Evolutionary conservation across 306 rosid genomes (phyloP).

Genomic region (Mucuna pruriens): DNA sequence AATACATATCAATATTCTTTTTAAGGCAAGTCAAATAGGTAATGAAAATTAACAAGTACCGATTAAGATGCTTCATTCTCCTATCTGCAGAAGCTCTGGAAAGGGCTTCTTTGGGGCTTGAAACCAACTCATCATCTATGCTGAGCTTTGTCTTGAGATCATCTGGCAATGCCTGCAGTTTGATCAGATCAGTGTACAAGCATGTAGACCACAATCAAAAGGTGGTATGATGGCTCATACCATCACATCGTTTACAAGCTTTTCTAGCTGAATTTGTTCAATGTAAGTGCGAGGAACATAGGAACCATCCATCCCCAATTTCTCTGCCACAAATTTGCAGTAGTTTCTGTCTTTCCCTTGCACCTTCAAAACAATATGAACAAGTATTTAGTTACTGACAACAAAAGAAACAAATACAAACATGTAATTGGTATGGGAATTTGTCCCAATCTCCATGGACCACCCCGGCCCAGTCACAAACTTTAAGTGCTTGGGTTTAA

Average conservation of each 20-base stretch:
- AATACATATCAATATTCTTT: slow-evolving; percentile 15
- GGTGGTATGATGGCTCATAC: slow-evolving; percentile 51
- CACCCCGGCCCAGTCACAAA: slow-evolving; percentile 16
- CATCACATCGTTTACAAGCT: slow-evolving; percentile 97
- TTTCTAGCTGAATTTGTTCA: slow-evolving; percentile 98
- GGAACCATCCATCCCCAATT: slow-evolving; percentile 84
- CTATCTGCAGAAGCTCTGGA: slow-evolving; percentile 96
- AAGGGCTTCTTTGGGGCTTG: slow-evolving; percentile 98
- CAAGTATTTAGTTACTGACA: slow-evolving; percentile 22
- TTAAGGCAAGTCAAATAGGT: slow-evolving; percentile 10
- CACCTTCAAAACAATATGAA: slow-evolving; percentile 67
- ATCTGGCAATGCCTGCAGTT: slow-evolving; percentile 90
- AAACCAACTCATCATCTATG: slow-evolving; percentile 77
- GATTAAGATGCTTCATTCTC: slow-evolving; percentile 79
- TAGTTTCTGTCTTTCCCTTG: slow-evolving; percentile 89
- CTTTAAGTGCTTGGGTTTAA: slow-evolving; percentile 1
- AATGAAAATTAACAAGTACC: slow-evolving; percentile 53
- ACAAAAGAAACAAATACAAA: slow-evolving; percentile 27
- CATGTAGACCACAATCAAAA: slow-evolving; percentile 33
- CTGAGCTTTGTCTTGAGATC: slow-evolving; percentile 91
- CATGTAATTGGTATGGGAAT: not conserved
- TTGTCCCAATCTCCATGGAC: slow-evolving; percentile 7
- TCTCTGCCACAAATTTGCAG: slow-evolving; percentile 74
- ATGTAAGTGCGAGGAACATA: slow-evolving; percentile 95
- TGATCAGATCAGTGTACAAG: slow-evolving; percentile 44